Base-by-base conservation (phyloP, 495 filamentous ascomycete genomes). In the Pseudoneurospora amorphoporcata region DNA sequence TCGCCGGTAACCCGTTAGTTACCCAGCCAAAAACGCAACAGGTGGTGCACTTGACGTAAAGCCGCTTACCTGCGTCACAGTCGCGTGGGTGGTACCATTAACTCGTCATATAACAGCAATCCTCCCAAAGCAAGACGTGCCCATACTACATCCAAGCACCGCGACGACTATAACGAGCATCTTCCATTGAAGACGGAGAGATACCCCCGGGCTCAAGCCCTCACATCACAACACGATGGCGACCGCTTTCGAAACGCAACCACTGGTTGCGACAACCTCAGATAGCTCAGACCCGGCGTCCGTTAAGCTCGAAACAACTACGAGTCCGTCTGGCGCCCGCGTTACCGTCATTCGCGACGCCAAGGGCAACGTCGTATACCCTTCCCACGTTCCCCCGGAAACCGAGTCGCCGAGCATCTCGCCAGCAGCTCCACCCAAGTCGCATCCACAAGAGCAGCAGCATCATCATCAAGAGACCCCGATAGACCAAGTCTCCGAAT, bases 351-450 rank as follows among this genome's bases (percentile, higher is more conserved):
- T 80, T 10, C 75, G 76, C 69, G 81, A 84, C 58, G 70, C 32
- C 10, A 68, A 77, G 43, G 81, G 82, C 19, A 73, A 79, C 58
- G 72, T 81, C 37, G 75, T 77, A 32, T 84, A 80, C 74, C 83
- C 83, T 4, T 74, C 74, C 70, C 78, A 80, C 37, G 77, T 84
- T 1, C 83, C 83, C 14, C 81, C 79, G 2, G 71, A 76, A 8
- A 79, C 81, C 14, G 68, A 78, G n/a, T 73, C 76, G 8, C 81
- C 81, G 7, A 74, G 71, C 0, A 69, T 75, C 10, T 74, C 74
- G 9, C 42, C 65, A 10, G 73, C 74, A 29, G 61, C 73, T 41
- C 70, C 71, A 10, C 69, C 73, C 5, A n/a, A 37, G 23, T 68
- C 69, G 8, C 19, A 72, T 12, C 7, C 38, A 39, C 23, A 69